Conservation (phyloP, 495 filamentous ascomycete species). For the Elasticomyces elasticus region DNA sequence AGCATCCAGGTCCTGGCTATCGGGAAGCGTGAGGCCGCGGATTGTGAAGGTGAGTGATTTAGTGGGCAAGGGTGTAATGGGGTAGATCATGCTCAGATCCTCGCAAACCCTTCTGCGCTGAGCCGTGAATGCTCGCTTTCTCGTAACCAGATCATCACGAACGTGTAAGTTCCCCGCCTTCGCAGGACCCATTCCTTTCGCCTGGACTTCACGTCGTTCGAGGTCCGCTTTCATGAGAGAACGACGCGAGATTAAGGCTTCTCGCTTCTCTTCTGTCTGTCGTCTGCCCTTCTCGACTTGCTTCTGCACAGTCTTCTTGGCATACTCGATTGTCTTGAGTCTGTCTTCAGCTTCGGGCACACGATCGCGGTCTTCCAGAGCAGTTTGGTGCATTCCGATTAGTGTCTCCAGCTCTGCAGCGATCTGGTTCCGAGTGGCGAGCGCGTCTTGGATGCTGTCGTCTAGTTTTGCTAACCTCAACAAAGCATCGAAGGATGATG, state of each 20-base stretch:
- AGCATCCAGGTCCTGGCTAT: conserved; percentile 55
- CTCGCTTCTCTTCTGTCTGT: conserved; percentile 34
- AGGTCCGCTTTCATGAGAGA: conserved; percentile 45
- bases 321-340: conserved; percentile 37
- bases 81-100: conserved; percentile 67
- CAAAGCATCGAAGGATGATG: conserved; percentile 81
- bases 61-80: conserved; percentile 56
- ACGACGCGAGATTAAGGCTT: conserved; percentile 54
- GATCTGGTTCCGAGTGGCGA: conserved; percentile 64
- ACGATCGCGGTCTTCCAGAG: conserved; percentile 37
- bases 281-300: conserved; percentile 55
- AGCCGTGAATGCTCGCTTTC: background rate
- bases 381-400: conserved; percentile 44
- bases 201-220: background rate
- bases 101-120: conserved; percentile 81
- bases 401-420: conserved; percentile 68
- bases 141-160: background rate
- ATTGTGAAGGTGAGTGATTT: conserved; percentile 68
- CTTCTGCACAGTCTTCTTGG: conserved; percentile 48
- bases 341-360: conserved; percentile 57
- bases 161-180: conserved; percentile 31
- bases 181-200: background rate
- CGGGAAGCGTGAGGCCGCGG: conserved; percentile 63
- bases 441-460: conserved; percentile 83
- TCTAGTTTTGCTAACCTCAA: conserved; percentile 85